Evolutionary conservation across 768 basidiomycete genomes (phyloP), one percentile per base, ranked within the genome.

Genomic region (Suillus subluteus): DNA sequence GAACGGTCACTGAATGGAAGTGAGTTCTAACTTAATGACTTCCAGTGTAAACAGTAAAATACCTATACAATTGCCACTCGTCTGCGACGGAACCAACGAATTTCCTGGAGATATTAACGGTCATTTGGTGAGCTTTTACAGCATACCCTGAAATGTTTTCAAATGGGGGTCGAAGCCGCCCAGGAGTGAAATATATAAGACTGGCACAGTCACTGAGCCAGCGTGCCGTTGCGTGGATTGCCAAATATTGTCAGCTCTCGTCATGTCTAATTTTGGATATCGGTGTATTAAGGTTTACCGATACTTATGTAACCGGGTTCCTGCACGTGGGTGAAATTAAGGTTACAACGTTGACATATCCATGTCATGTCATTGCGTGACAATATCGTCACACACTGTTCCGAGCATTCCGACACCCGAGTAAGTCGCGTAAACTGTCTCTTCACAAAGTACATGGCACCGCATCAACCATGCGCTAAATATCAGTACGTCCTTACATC

Each of bases 41-140:
- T 43, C 7, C 26, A 26, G 26, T 6, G 43, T 44, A 46, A 41
- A 26, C 26, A 58, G 9, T 8, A 26, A 41, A 75, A 62, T 71
- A 91, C 91, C 92, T 94, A 80, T 84, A 95, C 65, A 95, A 81
- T 66, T 86, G 82, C 92, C 91, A 95, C 68, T 94, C 90, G 71
- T 95, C 93, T 71, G 90, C 79, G 62, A 95, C 94, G 7, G 93
- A 90, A 38, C 92, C 92, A 65, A 94, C 92, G 69, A 94, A 92
- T 26, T 69, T 76, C 55, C 67, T 70, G 23, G 77, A 62, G 13
- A 70, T 46, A 37, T 68, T 69, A 41, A 71, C 67, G 41, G 77
- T 62, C 74, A 72, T 70, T 38, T 8, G 46, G 18, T 55, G 23
- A 38, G 16, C 16, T 8, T 26, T 5, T 26, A 26, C 15, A 16